Evolutionary conservation across 192 early-diverging fungal species (phyloP).

Genomic region (Piromyces finnis): DNA sequence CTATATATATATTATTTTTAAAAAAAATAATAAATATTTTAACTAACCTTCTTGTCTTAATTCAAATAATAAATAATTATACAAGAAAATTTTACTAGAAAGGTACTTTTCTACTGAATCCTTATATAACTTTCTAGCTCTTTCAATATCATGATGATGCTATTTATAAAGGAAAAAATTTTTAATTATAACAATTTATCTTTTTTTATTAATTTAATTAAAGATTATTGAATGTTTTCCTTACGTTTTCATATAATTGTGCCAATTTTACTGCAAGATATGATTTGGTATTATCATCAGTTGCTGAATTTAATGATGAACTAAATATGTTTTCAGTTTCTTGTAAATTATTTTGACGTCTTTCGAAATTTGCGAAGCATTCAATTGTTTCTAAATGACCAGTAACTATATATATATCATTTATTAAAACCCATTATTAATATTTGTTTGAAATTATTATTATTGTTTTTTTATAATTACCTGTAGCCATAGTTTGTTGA

Average conservation of each 20-base stretch:
- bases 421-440: neutral
- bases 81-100: conserved; percentile 31
- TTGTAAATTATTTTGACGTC: conserved; percentile 21
- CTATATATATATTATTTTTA: neutral
- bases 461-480: conserved; percentile 10
- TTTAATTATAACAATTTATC: too few species aligned
- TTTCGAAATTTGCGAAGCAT: conserved; percentile 44
- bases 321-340: conserved; percentile 17
- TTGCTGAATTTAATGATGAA: neutral
- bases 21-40: neutral
- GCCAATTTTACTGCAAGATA: conserved; percentile 11
- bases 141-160: conserved; percentile 8
- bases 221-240: conserved; percentile 17
- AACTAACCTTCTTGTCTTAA: conserved; percentile 26
- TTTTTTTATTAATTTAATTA: too few species aligned
- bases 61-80: conserved; percentile 43
- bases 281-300: neutral
- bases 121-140: conserved; percentile 20
- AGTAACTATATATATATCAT: conserved; percentile 20
- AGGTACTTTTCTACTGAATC: conserved; percentile 16
- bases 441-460: neutral
- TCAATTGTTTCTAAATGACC: conserved; percentile 44
- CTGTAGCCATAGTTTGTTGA: conserved; percentile 20
- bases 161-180: conserved; percentile 20
- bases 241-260: conserved; percentile 19